Percentiles rank a stretch among this genome's conserved stretches.
Evolutionary conservation across 129 eudicot genomes (phyloP).

Genomic region (Ambrosia trifida): DNA sequence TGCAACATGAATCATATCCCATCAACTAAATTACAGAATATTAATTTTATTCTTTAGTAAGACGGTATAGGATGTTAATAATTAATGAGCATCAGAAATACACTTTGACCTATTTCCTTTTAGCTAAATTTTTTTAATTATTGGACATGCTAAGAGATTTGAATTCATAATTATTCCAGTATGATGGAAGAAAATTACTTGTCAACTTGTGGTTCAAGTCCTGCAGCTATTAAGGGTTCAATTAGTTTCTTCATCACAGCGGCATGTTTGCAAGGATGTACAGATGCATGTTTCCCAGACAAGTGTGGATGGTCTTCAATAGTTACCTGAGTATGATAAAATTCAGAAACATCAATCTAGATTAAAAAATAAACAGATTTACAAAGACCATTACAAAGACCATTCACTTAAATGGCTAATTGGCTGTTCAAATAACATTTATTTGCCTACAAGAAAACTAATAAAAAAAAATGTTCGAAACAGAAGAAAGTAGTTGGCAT

Average conservation of each 20-base stretch:
- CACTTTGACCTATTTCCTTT: not conserved
- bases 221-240: slow-evolving; percentile 86
- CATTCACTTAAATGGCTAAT: not conserved
- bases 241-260: slow-evolving; percentile 99
- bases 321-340: slow-evolving; percentile 61
- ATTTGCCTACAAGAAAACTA: not conserved
- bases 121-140: too few species aligned
- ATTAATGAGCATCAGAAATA: not conserved
- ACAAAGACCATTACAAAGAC: not conserved
- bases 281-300: slow-evolving; percentile 96
- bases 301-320: slow-evolving; percentile 98
- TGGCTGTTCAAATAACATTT: not conserved
- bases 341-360: not conserved
- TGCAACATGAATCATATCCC: not conserved
- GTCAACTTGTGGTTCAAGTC: slow-evolving; percentile 99
- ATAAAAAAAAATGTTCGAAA: not conserved
- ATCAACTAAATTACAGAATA: not conserved
- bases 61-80: not conserved
- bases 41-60: not conserved
- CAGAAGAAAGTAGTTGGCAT: not conserved
- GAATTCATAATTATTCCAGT: not conserved
- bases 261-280: slow-evolving; percentile 96
- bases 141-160: not conserved
- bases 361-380: not conserved
- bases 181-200: slow-evolving; percentile 48